Evolutionary conservation across 495 filamentous ascomycete species (phyloP), one percentile per base, ranked within the genome.

Genomic region (Aspergillus wentii): DNA sequence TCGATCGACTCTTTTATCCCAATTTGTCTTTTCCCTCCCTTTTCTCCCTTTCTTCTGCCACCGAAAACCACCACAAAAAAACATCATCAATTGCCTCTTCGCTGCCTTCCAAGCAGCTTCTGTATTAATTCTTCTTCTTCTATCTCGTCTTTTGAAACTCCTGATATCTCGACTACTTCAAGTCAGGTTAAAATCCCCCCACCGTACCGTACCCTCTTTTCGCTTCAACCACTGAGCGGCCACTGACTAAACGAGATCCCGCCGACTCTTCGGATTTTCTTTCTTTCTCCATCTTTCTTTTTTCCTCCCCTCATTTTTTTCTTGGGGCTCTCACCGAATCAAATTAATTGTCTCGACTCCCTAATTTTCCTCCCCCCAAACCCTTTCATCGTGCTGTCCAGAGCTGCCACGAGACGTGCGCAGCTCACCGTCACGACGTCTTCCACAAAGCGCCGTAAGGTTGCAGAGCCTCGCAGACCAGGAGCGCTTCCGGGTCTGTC

Each of bases 361-460:
- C 33, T 34, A 34, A 32, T 30, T 26, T 34, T 39, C 19, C 28
- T 51, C 46, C 36, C 26, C 19, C 14, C 33, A 18, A 41, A 38
- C 13, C 36, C 43, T 39, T 28, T 38, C 43, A 45, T 30, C 40
- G 48, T 57, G 48, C 50, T 61, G 48, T 56, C 58, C 49, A 52
- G 68, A 71, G 68, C 68, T 71, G 68, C 64, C 62, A 63, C 64
- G 47, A 49, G 44, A 50, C 52, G 60, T 66, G 67, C 53, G 80
- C 82, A 85, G 83, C 83, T 85, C 83, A 68, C 74, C 65, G 76
- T 77, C 84, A 89, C 75, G 59, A 89, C 85, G 86, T 85, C 86
- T 79, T 86, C 83, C 68, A 75, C 74, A 74, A 94, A 94, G 83
- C 88, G 88, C 80, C 77, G 87, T 62, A 88, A 84, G 76, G 76